A percentile compares a stretch with the other conserved stretches of the same genome.
phyloP scores from a whole-genome alignment of 140 eudicot species.

The Flaveria floridana region DNA sequence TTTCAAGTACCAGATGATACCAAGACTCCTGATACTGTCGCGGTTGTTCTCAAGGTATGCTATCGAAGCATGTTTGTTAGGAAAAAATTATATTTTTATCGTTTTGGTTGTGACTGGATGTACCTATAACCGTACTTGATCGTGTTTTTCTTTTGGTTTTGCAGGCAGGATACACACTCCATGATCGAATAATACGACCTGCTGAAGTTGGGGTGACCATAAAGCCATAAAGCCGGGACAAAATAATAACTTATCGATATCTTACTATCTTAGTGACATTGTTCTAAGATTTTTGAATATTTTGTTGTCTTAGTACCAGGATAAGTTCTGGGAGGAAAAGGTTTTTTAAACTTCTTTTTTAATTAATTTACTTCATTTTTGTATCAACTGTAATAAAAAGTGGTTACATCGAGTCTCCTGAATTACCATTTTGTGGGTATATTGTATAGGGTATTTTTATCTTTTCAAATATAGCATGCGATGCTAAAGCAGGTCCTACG shows the following conservation, averaged over 20 bases:
- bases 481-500: not conserved
- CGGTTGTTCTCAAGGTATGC: constrained; percentile 83
- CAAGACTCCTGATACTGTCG: constrained; percentile 70
- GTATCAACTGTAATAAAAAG: constrained; percentile 8
- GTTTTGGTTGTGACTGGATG: not conserved
- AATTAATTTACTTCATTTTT: not conserved
- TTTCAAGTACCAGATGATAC: constrained; percentile 82
- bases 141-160: constrained; percentile 3
- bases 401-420: constrained; percentile 7
- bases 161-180: constrained; percentile 83
- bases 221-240: constrained; percentile 17
- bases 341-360: not conserved
- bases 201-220: constrained; percentile 89
- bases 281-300: not conserved
- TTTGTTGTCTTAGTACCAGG: constrained; percentile 12
- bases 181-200: constrained; percentile 75
- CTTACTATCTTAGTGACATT: not conserved
- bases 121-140: not conserved
- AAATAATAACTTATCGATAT: not conserved
- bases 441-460: not conserved
- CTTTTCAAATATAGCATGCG: not conserved
- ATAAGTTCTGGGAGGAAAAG: not conserved
- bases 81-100: not conserved
- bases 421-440: not conserved
- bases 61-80: not conserved